A percentile compares a stretch with the other conserved stretches of the same genome.
These are phyloP conservation scores for Dalbergia oliveri DNA, from an alignment of 306 rosid species.

Conservation along the genomic window DNA sequence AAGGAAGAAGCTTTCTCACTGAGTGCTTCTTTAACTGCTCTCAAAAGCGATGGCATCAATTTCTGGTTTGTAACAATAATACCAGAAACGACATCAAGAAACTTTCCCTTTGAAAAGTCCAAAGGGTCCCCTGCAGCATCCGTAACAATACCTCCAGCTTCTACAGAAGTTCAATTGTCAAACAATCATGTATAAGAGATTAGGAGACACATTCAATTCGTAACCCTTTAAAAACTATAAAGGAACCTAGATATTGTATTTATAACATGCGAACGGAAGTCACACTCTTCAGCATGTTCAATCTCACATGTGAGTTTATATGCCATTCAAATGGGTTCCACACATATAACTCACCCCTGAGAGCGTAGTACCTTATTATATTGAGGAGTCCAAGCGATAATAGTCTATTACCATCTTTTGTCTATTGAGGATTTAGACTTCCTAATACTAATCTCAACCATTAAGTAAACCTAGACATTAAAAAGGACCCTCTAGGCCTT, in stretches of 20 bases:
- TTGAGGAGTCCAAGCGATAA: background rate
- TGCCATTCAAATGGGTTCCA: background rate
- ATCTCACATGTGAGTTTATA: background rate
- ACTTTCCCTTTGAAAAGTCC: constrained; percentile 90
- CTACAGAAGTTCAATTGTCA: constrained; percentile 55
- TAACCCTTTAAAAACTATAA: background rate
- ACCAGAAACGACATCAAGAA: constrained; percentile 81
- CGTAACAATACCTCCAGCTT: constrained; percentile 85
- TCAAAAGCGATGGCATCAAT: constrained; percentile 81
- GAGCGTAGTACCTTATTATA: background rate
- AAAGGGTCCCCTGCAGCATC: constrained; percentile 90
- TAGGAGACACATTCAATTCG: constrained; percentile 22
- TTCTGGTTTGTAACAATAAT: constrained; percentile 87
- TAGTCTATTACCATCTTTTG: background rate
- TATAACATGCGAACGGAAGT: background rate
- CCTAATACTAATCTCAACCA: background rate
- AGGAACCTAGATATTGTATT: background rate
- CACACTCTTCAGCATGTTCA: background rate
- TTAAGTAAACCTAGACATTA: constrained; percentile 8
- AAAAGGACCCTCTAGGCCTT: background rate
- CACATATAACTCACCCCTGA: constrained; percentile 6
- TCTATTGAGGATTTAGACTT: background rate
- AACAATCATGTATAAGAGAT: constrained; percentile 16
- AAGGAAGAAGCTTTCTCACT: constrained; percentile 69
- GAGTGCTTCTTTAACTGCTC: constrained; percentile 84